Base-by-base conservation (phyloP, 2,329 filamentous ascomycete species). In the Dactylellina drechsleri region DNA sequence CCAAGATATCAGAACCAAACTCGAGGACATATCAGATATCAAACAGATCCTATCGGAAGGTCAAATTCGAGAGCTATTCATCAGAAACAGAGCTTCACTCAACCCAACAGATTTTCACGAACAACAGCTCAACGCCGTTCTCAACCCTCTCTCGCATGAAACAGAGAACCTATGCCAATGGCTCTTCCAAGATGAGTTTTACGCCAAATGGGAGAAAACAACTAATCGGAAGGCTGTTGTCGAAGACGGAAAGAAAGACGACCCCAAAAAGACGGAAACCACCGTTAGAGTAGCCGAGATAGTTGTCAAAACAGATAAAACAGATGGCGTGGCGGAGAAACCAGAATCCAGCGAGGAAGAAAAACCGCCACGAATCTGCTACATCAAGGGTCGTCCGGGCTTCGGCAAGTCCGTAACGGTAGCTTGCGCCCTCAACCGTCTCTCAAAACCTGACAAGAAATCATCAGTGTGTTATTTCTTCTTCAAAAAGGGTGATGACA, bases 381-480 rank as follows among this genome's bases (percentile, higher is more conserved):
- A 75, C 41, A 68, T 75, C 57, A 75, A 75, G 43, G 71, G 71
- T 26, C 64, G 64, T 1, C 71, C 71, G 0, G 71, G 71, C 0
- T 75, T 75, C n/a, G 71, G 71, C 7, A 75, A 75, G 36, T 75
- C 71, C 0, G 71, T 75, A 8, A 75, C 71, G 2, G 71, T 75
- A 13, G 71, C 71, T 23, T 75, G 71, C 28, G 71, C 71, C 3
- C 58, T 75, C 13, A 43, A 43, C 4, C 50, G 71, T 7, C 58
- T 75, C 6, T 52, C 71, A 1, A 75, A 75, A 12, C 71, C 71
- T 4, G 71, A 75, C n/a, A 54, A 53, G 20, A 75, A 75, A 47
- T 52, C 20, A 7, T 64, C 71, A 1, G 64, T 75, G 26, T 75
- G 71, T 23, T 75, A 75, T 36, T 75, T 75, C 18, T 75, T 75